Evolutionary conservation across 352 stramenopile species (phyloP).

Genomic region (Globisporangium splendens): DNA sequence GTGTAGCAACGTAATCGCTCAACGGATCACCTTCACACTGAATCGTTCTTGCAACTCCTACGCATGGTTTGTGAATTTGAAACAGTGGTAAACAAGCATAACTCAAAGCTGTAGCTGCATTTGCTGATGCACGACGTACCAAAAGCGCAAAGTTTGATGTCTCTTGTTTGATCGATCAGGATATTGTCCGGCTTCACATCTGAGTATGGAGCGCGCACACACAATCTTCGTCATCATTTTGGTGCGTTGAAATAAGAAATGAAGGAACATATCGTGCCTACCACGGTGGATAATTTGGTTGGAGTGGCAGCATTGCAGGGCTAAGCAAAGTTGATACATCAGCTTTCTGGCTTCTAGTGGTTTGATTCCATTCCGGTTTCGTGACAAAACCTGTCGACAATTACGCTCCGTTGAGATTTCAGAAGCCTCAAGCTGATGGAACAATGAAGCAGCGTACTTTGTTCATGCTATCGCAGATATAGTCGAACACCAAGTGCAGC

Average conservation of each 20-base stretch:
- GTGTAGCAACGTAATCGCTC: conserved; percentile 76
- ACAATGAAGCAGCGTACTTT: conserved; percentile 32
- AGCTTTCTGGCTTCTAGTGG: conserved; percentile 41
- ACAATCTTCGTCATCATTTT: neutral
- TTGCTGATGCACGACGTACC: conserved; percentile 19
- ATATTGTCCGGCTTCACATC: conserved; percentile 86
- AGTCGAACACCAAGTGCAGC: conserved; percentile 79
- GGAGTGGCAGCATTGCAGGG: conserved; percentile 71
- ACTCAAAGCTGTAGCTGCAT: neutral
- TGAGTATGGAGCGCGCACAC: conserved; percentile 12
- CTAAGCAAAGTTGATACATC: conserved; percentile 72
- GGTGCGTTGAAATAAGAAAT: neutral
- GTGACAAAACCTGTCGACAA: conserved; percentile 37
- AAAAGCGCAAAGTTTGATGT: conserved; percentile 81
- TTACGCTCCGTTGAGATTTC: neutral
- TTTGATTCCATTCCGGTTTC: conserved; percentile 59
- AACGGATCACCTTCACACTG: conserved; percentile 77
- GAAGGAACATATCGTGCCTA: conserved; percentile 10
- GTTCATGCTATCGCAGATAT: conserved; percentile 61
- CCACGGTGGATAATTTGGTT: conserved; percentile 82
- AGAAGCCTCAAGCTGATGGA: neutral
- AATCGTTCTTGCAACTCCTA: conserved; percentile 64
- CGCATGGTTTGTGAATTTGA: neutral
- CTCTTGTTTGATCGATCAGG: conserved; percentile 61
- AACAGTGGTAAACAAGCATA: neutral